Conservation (phyloP, 2,329 filamentous ascomycete genomes). For the Lachnellula willkommii region DNA sequence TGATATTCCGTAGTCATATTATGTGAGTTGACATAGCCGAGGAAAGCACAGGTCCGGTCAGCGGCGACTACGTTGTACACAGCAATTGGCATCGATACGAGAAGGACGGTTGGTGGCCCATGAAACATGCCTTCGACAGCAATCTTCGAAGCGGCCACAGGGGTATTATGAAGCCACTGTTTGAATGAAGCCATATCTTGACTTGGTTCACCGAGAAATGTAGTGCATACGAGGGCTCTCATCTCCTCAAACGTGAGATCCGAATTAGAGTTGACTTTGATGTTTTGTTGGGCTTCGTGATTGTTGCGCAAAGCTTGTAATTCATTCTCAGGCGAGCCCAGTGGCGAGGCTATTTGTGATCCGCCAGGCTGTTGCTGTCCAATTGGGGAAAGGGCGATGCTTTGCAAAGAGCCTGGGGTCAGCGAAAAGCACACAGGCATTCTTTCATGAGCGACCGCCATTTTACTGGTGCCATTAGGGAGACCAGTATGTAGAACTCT, state of each 20-base stretch:
- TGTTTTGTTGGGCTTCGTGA: slow-evolving; percentile 19
- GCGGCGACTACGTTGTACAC: slow-evolving; percentile 61
- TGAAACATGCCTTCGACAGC: slow-evolving; percentile 64
- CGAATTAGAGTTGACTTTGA: slow-evolving; percentile 30
- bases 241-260: slow-evolving; percentile 58
- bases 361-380: slow-evolving; percentile 29
- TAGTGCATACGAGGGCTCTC: slow-evolving; percentile 61
- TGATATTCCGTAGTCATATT: slow-evolving; percentile 63
- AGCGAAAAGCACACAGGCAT: slow-evolving; percentile 51
- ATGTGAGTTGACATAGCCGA: slow-evolving; percentile 61
- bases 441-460: slow-evolving; percentile 29
- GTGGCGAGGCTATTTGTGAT: slow-evolving; percentile 26
- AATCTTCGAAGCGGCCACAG: slow-evolving; percentile 52
- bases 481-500: slow-evolving; percentile 37
- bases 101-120: slow-evolving; percentile 59
- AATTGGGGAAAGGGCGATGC: slow-evolving; percentile 44
- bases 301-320: slow-evolving; percentile 15
- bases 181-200: slow-evolving; percentile 62
- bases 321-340: slow-evolving; percentile 26
- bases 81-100: slow-evolving; percentile 60
- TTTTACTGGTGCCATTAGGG: slow-evolving; percentile 41
- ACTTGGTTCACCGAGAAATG: slow-evolving; percentile 60
- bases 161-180: slow-evolving; percentile 58
- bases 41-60: slow-evolving; percentile 60
- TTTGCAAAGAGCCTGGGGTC: slow-evolving; percentile 48